Percentiles rank a stretch among this genome's conserved stretches.
phyloP scores from a whole-genome alignment of 1,284 basidiomycete species.

The Boletus austroedulis region DNA sequence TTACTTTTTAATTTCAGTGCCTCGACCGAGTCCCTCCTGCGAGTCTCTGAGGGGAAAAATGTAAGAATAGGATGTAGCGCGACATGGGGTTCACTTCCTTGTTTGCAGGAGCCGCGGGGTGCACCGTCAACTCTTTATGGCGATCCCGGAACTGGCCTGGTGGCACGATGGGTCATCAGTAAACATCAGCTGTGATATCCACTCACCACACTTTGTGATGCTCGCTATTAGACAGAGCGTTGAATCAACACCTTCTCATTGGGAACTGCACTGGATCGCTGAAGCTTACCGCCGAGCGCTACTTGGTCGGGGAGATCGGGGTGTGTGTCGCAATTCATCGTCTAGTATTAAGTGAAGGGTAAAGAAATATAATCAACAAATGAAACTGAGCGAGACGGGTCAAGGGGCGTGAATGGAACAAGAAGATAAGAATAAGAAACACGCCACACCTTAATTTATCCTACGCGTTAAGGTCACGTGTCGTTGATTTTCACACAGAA shows the following conservation, averaged over 20 bases:
- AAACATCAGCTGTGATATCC: neutral
- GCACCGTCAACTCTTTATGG: slow-evolving; percentile 2
- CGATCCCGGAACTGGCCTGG: slow-evolving; percentile 17
- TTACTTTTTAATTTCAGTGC: slow-evolving; percentile 10
- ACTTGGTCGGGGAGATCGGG: slow-evolving; percentile 9
- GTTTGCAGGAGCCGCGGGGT: neutral
- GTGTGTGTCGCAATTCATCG: slow-evolving; percentile 32
- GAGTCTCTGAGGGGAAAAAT: slow-evolving; percentile 11
- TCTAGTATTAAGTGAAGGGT: slow-evolving; percentile 1
- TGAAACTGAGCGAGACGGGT: slow-evolving; percentile 14
- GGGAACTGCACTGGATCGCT: neutral
- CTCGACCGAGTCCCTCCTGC: slow-evolving; percentile 1
- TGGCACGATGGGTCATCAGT: slow-evolving; percentile 5
- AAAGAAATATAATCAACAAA: slow-evolving; percentile 5
- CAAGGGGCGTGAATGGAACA: slow-evolving; percentile 25
- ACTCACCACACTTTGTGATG: slow-evolving; percentile 15
- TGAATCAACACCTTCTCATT: neutral
- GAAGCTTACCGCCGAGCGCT: slow-evolving; percentile 17
- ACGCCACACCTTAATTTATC: slow-evolving; percentile 31
- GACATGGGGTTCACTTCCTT: slow-evolving; percentile 8
- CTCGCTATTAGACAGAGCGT: slow-evolving; percentile 5
- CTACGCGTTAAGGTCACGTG: slow-evolving; percentile 37
- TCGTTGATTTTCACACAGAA: slow-evolving; percentile 15
- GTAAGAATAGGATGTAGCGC: slow-evolving; percentile 10
- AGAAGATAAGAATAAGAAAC: slow-evolving; percentile 6